A percentile compares a stretch with the other conserved stretches of the same genome.
These are phyloP conservation scores for Phytophthora citricola DNA, from an alignment of 352 stramenopile species.

Conservation along the genomic window DNA sequence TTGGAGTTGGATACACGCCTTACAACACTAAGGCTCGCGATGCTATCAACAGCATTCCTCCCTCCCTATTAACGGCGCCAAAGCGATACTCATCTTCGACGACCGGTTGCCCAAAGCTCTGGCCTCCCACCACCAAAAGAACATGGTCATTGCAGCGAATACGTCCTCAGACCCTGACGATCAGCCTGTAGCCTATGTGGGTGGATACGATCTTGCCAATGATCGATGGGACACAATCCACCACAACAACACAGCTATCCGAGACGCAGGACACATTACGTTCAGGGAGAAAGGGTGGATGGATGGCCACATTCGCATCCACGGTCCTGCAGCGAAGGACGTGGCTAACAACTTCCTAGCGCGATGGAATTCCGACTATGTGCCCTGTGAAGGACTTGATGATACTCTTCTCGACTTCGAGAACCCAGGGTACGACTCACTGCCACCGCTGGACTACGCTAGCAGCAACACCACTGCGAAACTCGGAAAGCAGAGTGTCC, in stretches of 20 bases:
- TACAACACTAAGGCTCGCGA: conserved; percentile 46
- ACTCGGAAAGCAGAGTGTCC: conserved; percentile 29
- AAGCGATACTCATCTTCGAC: conserved; percentile 51
- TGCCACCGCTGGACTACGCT: conserved; percentile 9
- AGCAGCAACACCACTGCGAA: conserved; percentile 8
- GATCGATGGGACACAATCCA: conserved; percentile 64
- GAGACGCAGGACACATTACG: conserved; percentile 35
- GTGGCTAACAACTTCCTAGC: conserved; percentile 57
- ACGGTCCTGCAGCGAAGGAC: conserved; percentile 51
- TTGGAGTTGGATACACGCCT: conserved; percentile 35
- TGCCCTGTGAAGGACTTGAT: conserved; percentile 30
- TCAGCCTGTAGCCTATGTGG: conserved; percentile 47
- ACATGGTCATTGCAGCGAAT: conserved; percentile 33
- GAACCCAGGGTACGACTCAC: conserved; percentile 39
- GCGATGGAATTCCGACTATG: conserved; percentile 54
- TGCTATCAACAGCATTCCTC: conserved; percentile 44
- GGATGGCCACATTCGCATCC: conserved; percentile 52
- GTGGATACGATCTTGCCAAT: conserved; percentile 52
- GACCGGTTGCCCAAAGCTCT: conserved; percentile 36
- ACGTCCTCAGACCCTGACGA: conserved; percentile 9
- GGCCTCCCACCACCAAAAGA: conserved; percentile 62
- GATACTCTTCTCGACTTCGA: conserved; percentile 50
- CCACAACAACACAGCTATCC: conserved; percentile 54
- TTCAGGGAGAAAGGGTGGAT: conserved; percentile 57
- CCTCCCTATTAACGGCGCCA: conserved; percentile 21